Conservation (phyloP, 441 rosid species). For the Croton setiger region DNA sequence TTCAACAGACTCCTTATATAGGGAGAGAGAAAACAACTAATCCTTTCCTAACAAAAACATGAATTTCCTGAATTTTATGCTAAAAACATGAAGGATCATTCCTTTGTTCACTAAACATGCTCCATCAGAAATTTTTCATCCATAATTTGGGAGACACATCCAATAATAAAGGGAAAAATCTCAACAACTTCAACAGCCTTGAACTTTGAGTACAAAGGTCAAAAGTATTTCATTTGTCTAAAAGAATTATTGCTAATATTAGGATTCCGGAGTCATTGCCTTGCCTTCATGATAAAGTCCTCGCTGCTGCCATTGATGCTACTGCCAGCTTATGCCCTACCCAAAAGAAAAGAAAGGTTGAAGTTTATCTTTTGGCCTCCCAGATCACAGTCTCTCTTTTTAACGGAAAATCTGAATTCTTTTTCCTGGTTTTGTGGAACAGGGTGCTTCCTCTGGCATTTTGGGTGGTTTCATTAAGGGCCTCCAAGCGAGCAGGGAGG, state of each 20-base stretch:
- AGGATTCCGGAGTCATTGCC: slow-evolving; percentile 58
- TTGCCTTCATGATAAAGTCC: slow-evolving; percentile 63
- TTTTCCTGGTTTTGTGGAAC: slow-evolving; percentile 29
- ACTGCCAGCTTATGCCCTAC: slow-evolving; percentile 38
- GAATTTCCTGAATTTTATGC: no score
- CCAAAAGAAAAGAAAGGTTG: slow-evolving; percentile 53
- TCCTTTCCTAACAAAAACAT: no score
- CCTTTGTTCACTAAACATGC: no score
- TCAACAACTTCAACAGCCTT: no score
- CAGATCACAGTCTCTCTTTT: slow-evolving; percentile 13
- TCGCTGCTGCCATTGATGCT: slow-evolving; percentile 54
- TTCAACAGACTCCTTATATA: no score
- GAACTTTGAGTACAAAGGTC: slow-evolving; percentile 14
- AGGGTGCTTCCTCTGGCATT: slow-evolving; percentile 51
- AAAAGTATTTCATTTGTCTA: slow-evolving; percentile 12
- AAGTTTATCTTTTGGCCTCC: slow-evolving; percentile 19
- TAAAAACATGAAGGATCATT: no score
- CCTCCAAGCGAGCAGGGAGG: slow-evolving; percentile 39
- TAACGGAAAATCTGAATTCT: slow-evolving; percentile 20
- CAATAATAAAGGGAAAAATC: no score
- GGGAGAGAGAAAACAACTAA: no score
- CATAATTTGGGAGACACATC: no score
- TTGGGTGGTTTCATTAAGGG: slow-evolving; percentile 57
- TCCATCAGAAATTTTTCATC: no score
- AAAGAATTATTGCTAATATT: slow-evolving; percentile 19